Evolutionary conservation across 208 protist genomes (phyloP).

Genomic region (Leishmania martiniquensis): DNA sequence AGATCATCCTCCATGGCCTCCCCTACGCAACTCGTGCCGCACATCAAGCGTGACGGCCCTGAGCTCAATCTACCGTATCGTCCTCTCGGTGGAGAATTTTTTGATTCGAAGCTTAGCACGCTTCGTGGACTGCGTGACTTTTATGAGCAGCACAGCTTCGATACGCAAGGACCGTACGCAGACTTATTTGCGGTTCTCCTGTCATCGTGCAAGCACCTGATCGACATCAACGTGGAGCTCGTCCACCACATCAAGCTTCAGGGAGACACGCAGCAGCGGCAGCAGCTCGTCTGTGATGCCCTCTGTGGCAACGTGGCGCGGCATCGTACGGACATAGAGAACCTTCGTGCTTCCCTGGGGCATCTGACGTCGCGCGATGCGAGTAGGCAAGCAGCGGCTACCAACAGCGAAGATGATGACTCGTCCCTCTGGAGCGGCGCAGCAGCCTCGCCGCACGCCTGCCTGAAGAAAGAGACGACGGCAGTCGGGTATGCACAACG

Average conservation of each 20-base stretch:
- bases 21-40: neutral
- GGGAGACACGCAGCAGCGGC: constrained; percentile 4
- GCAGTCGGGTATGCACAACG: neutral
- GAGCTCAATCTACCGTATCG: neutral
- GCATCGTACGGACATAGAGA: constrained; percentile 6
- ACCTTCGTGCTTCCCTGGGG: neutral
- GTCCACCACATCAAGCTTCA: constrained; percentile 16
- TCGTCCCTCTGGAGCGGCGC: neutral
- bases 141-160: constrained; percentile 65
- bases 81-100: constrained; percentile 8
- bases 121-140: constrained; percentile 49
- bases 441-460: neutral
- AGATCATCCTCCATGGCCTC: neutral
- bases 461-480: neutral
- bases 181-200: constrained; percentile 75
- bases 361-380: neutral
- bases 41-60: neutral
- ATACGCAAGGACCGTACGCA: constrained; percentile 68
- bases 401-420: neutral
- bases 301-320: constrained; percentile 14
- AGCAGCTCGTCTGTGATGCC: constrained; percentile 13
- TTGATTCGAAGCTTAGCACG: constrained; percentile 28
- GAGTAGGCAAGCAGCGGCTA: neutral
- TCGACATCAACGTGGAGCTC: constrained; percentile 40
- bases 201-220: constrained; percentile 60